phyloP scores from a whole-genome alignment of 2,329 filamentous ascomycete species.

The Neofusicoccum kwambonambiense region DNA sequence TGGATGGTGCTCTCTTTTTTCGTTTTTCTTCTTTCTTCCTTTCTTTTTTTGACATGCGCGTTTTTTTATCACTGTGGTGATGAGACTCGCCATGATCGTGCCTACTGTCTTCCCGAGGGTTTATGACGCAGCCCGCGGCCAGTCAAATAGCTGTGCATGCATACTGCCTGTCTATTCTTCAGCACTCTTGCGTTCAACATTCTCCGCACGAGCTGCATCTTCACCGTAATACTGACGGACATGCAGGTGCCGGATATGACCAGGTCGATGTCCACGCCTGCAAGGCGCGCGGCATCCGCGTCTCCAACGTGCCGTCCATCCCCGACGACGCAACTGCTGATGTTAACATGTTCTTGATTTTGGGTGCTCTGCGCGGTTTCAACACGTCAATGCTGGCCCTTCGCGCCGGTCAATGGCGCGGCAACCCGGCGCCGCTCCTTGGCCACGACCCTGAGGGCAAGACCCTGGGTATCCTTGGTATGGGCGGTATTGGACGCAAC shows the following conservation, averaged over 20 bases:
- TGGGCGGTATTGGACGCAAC: slow-evolving; percentile 82
- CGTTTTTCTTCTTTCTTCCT: no score
- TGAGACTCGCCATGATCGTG: no score
- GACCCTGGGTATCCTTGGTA: slow-evolving; percentile 75
- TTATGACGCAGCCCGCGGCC: no score
- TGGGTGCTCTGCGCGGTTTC: slow-evolving; percentile 76
- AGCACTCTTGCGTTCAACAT: neutral
- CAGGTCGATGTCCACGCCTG: slow-evolving; percentile 74
- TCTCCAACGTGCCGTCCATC: slow-evolving; percentile 79
- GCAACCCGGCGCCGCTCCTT: slow-evolving; percentile 52
- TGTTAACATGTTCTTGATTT: slow-evolving; percentile 73
- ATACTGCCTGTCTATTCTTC: neutral
- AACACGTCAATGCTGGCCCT: slow-evolving; percentile 64
- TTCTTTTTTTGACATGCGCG: no score
- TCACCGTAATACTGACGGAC: neutral
- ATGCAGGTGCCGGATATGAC: slow-evolving; percentile 76
- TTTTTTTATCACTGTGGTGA: no score
- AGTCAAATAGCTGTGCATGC: no score
- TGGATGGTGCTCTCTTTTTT: no score
- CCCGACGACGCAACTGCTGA: slow-evolving; percentile 85
- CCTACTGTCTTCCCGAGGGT: no score
- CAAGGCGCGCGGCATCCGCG: slow-evolving; percentile 62
- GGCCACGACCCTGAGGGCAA: slow-evolving; percentile 81
- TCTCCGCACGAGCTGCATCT: neutral
- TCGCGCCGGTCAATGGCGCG: slow-evolving; percentile 67